These are phyloP conservation scores for Mentha longifolia DNA, from an alignment of 257 asterid species.

Conservation along the genomic window DNA sequence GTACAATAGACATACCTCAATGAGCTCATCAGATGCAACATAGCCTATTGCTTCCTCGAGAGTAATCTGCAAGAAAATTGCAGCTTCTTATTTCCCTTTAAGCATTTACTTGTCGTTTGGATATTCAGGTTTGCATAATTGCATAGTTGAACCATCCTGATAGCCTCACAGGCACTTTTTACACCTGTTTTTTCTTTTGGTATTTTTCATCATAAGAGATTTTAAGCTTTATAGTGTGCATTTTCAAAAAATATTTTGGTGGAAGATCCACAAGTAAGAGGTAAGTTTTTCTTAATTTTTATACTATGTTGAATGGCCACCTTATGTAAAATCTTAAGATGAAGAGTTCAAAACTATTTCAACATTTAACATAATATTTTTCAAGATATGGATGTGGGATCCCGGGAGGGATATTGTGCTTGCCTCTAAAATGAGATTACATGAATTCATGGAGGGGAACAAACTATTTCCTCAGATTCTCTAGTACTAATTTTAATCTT, in stretches of 20 bases:
- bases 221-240: background rate
- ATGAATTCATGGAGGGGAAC: too few relatives aligned
- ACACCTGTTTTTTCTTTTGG: background rate
- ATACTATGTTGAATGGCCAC: background rate
- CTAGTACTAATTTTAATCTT: background rate
- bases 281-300: background rate
- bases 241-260: background rate
- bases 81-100: constrained; percentile 11
- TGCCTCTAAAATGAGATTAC: too few relatives aligned
- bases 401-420: background rate
- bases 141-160: too few relatives aligned
- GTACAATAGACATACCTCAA: constrained; percentile 62
- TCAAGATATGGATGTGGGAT: background rate
- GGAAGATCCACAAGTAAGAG: background rate
- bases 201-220: background rate
- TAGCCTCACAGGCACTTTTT: background rate
- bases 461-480: too few relatives aligned
- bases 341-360: too few relatives aligned
- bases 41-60: constrained; percentile 99
- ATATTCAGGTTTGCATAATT: background rate
- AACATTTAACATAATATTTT: background rate
- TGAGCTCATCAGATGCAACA: constrained; percentile 95
- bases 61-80: constrained; percentile 62
- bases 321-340: too few relatives aligned
- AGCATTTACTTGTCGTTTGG: background rate